phyloP scores from a whole-genome alignment of 306 rosid genomes.

The Vigna mungo region DNA sequence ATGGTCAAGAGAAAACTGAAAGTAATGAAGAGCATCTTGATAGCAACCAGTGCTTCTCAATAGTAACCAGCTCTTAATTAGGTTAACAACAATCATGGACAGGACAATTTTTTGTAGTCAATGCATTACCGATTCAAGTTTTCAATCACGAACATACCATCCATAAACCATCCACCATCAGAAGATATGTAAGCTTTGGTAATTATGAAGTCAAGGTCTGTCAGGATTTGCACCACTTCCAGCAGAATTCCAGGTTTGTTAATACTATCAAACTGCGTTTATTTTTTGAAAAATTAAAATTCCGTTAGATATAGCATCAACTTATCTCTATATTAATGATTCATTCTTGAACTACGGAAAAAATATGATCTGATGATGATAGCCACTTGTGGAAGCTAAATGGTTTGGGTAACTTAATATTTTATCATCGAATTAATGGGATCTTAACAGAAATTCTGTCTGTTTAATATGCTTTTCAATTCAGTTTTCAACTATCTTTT shows the following conservation, averaged over 20 bases:
- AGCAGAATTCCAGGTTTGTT: constrained; percentile 92
- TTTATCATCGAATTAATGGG: neutral
- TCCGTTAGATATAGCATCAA: constrained; percentile 29
- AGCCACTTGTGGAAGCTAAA: neutral
- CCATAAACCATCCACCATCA: constrained; percentile 97
- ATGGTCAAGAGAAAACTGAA: neutral
- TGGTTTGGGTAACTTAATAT: neutral
- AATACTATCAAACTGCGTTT: constrained; percentile 68
- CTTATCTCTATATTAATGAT: constrained; percentile 26
- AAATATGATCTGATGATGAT: constrained; percentile 12
- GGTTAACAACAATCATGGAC: constrained; percentile 24
- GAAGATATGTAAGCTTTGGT: constrained; percentile 87
- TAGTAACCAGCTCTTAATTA: neutral
- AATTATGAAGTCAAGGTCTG: constrained; percentile 81
- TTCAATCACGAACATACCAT: constrained; percentile 59
- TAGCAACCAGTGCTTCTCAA: neutral
- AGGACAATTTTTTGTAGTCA: neutral
- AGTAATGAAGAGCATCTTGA: constrained; percentile 1
- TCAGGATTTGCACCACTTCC: constrained; percentile 79
- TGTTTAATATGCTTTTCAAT: neutral
- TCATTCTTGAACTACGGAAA: constrained; percentile 8
- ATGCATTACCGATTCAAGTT: constrained; percentile 20
- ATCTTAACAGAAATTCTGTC: neutral
- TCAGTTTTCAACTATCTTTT: neutral
- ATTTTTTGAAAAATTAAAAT: neutral